A percentile compares a stretch with the other conserved stretches of the same genome.
Evolutionary conservation across 139 green algal genomes (phyloP).

Genomic region (Chlamydomonas sphaeroides): DNA sequence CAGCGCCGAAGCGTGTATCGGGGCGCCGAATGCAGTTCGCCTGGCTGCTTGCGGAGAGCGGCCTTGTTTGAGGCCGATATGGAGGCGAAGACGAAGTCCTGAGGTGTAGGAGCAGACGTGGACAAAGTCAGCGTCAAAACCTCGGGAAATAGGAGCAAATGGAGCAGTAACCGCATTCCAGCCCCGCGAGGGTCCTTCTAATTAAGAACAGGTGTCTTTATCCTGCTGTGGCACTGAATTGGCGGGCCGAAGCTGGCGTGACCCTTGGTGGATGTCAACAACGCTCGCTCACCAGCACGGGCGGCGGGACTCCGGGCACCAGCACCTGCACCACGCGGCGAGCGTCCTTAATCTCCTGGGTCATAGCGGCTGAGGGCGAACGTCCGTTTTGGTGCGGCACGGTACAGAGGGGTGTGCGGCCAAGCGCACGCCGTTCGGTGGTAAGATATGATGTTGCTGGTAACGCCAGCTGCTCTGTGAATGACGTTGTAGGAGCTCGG

Average conservation of each 20-base stretch:
- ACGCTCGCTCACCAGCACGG: background rate
- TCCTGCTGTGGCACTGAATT: too few species aligned
- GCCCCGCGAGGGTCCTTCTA: too few species aligned
- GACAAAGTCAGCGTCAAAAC: too few species aligned
- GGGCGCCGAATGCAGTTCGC: background rate
- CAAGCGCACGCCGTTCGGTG: background rate
- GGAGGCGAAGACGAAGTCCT: slow-evolving; percentile 21
- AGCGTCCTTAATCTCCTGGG: background rate
- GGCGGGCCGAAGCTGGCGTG: too few species aligned
- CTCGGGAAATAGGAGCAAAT: too few species aligned
- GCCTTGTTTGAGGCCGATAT: background rate
- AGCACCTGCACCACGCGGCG: background rate
- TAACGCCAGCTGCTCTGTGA: too few species aligned
- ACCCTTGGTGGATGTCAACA: background rate
- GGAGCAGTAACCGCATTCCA: too few species aligned
- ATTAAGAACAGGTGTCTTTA: too few species aligned
- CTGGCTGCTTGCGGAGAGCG: too few species aligned
- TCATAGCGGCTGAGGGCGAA: background rate
- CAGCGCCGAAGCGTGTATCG: background rate
- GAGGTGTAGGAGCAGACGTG: background rate
- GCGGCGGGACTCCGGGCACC: background rate
- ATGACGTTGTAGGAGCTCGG: too few species aligned
- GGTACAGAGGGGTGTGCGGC: background rate
- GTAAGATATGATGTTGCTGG: too few species aligned
- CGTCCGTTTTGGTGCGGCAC: background rate